Conservation (phyloP, 192 early-diverging fungal species). For the Gryganskiella cystojenkinii region DNA sequence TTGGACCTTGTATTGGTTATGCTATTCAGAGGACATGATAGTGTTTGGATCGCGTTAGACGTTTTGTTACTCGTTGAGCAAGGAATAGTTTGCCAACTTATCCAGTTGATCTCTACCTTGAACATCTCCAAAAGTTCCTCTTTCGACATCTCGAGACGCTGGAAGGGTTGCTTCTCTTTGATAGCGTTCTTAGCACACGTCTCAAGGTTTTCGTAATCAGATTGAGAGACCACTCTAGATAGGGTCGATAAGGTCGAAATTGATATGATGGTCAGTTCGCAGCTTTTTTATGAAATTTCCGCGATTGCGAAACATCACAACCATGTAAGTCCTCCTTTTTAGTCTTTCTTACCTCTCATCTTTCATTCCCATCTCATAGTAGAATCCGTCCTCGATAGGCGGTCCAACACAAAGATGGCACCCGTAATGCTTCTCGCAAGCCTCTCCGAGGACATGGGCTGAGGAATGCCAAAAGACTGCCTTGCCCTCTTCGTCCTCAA, state of each 20-base stretch:
- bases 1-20: constrained; percentile 97
- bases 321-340: too few species aligned
- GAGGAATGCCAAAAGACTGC: constrained; percentile 99
- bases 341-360: constrained; percentile 61
- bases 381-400: constrained; percentile 90
- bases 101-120: constrained; percentile 54
- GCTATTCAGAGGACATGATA: constrained; percentile 25
- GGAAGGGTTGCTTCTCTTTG: constrained; percentile 96
- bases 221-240: constrained; percentile 73
- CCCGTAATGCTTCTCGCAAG: constrained; percentile 96
- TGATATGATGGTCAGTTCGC: too few species aligned
- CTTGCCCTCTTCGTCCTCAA: constrained; percentile 91
- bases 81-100: neutral
- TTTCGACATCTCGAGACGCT: constrained; percentile 89
- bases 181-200: constrained; percentile 83
- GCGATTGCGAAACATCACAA: too few species aligned
- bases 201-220: constrained; percentile 89
- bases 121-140: constrained; percentile 96
- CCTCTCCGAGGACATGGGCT: constrained; percentile 96
- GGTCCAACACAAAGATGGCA: constrained; percentile 97
- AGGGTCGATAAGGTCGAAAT: neutral
- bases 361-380: constrained; percentile 89
- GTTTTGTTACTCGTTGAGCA: neutral
- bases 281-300: too few species aligned
- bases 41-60: neutral